A percentile compares a stretch with the other conserved stretches of the same genome.
These are phyloP conservation scores for Diaporthe eres DNA, from an alignment of 2,329 filamentous ascomycete genomes.

Conservation along the genomic window DNA sequence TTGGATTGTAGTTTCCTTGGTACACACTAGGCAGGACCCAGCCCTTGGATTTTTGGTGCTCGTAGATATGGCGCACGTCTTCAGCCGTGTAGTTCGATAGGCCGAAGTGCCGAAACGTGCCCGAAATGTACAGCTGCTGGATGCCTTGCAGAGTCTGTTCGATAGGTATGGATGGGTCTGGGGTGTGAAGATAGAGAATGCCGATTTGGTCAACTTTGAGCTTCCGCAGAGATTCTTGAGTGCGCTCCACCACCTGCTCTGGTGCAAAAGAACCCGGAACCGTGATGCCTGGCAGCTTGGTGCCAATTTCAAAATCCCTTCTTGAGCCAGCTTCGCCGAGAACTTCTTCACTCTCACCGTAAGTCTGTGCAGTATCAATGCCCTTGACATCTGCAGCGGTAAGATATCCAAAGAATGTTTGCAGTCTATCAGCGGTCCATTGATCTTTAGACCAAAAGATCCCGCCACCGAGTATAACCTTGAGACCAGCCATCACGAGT, in stretches of 20 bases:
- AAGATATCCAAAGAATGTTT: background rate
- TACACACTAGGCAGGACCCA: constrained; percentile 60
- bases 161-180: constrained; percentile 50
- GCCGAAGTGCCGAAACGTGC: constrained; percentile 56
- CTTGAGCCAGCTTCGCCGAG: background rate
- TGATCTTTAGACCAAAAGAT: constrained; percentile 14
- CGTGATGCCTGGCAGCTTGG: constrained; percentile 17
- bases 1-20: constrained; percentile 58
- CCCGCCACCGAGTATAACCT: constrained; percentile 8
- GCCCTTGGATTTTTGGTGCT: constrained; percentile 53
- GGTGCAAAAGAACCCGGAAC: background rate
- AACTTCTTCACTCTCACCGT: background rate
- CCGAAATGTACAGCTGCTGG: constrained; percentile 52
- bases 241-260: constrained; percentile 1
- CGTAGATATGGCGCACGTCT: constrained; percentile 55
- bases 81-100: constrained; percentile 56
- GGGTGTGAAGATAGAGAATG: constrained; percentile 26
- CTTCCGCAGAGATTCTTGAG: constrained; percentile 47
- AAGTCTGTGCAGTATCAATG: constrained; percentile 10
- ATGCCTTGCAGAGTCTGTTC: constrained; percentile 55
- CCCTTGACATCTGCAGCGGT: background rate
- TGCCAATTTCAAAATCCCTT: background rate
- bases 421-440: constrained; percentile 2
- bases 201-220: constrained; percentile 43
- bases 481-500: constrained; percentile 2